phyloP scores from a whole-genome alignment of 352 stramenopile genomes.

The Phytophthora parvispora region DNA sequence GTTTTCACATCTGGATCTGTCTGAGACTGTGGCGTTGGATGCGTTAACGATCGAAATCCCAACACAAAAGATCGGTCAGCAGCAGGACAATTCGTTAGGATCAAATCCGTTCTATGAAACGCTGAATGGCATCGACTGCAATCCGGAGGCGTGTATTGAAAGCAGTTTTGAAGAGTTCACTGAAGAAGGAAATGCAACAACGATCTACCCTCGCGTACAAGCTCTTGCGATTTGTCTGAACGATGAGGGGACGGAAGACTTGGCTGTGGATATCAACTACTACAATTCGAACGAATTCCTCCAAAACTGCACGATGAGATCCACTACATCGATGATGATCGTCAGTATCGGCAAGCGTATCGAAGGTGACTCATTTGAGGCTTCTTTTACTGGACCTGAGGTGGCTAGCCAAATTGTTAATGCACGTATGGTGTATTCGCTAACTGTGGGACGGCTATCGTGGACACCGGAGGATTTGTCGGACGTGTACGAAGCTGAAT shows the following conservation, averaged over 20 bases:
- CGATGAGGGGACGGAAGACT: neutral
- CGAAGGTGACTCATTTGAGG: slow-evolving; percentile 13
- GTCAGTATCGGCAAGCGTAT: slow-evolving; percentile 18
- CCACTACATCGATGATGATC: slow-evolving; percentile 13
- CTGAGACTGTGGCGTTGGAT: neutral
- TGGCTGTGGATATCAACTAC: neutral
- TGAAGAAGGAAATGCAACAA: neutral
- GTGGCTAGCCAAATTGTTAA: slow-evolving; percentile 3
- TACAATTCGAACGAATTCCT: neutral
- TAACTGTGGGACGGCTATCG: slow-evolving; percentile 29
- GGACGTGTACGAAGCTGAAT: slow-evolving; percentile 3
- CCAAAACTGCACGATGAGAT: slow-evolving; percentile 8
- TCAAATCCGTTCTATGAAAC: neutral
- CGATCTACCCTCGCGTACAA: slow-evolving; percentile 16
- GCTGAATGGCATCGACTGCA: neutral
- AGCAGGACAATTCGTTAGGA: slow-evolving; percentile 7
- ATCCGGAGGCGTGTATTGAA: neutral
- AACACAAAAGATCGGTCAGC: neutral
- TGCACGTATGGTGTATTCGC: slow-evolving; percentile 21
- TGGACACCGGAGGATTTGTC: slow-evolving; percentile 12
- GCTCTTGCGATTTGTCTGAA: slow-evolving; percentile 18
- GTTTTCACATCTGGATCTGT: slow-evolving; percentile 10
- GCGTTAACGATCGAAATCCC: slow-evolving; percentile 14
- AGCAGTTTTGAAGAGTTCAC: neutral
- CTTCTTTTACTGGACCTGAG: neutral